Evolutionary conservation across 257 asterid species (phyloP).

Genomic region (Handroanthus guayacan): DNA sequence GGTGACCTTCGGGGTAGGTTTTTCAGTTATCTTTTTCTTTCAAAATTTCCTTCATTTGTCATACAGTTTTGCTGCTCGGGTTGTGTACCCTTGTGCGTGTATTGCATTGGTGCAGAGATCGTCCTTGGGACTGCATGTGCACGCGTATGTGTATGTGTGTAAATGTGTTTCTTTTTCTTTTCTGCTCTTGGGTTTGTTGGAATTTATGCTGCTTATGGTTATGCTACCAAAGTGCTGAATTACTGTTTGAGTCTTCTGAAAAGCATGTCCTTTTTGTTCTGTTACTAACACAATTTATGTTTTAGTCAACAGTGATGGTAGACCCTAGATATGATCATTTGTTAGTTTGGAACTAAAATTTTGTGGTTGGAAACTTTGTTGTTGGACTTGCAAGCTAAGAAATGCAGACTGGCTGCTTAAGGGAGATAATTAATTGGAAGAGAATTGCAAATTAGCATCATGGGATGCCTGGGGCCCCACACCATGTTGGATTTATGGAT

Average conservation of each 20-base stretch:
- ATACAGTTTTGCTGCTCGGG: not conserved
- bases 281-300: not conserved
- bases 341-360: not conserved
- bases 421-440: not conserved
- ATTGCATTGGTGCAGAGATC: not conserved
- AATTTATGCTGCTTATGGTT: not conserved
- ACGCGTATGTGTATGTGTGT: not conserved
- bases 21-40: constrained; percentile 26
- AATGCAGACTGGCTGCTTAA: not conserved
- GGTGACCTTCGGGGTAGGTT: constrained; percentile 98
- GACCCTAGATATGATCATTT: not conserved
- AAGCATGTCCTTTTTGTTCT: not conserved
- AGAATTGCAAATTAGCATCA: not conserved
- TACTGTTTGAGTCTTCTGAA: not conserved
- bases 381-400: not conserved
- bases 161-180: not conserved
- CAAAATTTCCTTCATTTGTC: not conserved
- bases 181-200: not conserved
- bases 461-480: not conserved
- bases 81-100: constrained; percentile 15
- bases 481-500: not conserved
- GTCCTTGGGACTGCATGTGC: not conserved
- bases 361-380: not conserved
- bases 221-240: not conserved
- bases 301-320: not conserved